phyloP scores from a whole-genome alignment of 768 basidiomycete species.

The Collybia sordida region DNA sequence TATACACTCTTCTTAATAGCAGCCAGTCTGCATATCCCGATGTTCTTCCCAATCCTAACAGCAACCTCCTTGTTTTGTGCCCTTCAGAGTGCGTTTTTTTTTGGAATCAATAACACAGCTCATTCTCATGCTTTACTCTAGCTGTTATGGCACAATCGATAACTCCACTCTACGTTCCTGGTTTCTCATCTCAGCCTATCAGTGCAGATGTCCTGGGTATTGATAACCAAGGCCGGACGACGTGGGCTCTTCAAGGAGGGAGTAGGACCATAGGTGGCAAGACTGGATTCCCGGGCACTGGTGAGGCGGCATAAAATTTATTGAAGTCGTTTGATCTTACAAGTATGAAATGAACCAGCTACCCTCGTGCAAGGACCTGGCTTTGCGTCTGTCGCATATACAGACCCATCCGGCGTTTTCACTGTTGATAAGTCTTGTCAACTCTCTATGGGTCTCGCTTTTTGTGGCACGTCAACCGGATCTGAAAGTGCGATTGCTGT shows the following conservation, averaged over 20 bases:
- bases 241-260: conserved; percentile 22
- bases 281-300: conserved; percentile 18
- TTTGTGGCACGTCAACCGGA: conserved; percentile 16
- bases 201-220: conserved; percentile 26
- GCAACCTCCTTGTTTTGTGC: too few species aligned
- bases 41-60: too few species aligned
- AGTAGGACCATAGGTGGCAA: conserved; percentile 9
- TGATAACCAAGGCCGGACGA: conserved; percentile 24
- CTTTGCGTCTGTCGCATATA: conserved; percentile 19
- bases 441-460: conserved; percentile 15
- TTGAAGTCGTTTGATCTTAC: background rate
- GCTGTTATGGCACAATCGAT: conserved; percentile 15
- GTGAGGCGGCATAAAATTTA: conserved; percentile 4
- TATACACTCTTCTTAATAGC: too few species aligned
- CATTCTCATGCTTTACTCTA: background rate
- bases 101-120: too few species aligned
- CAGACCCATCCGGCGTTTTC: background rate
- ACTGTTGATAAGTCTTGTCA: conserved; percentile 16
- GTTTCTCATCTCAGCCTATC: conserved; percentile 24
- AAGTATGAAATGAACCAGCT: conserved; percentile 9
- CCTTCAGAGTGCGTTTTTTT: too few species aligned
- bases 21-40: too few species aligned
- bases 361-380: conserved; percentile 24
- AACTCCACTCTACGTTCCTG: conserved; percentile 23
- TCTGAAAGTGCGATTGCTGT: conserved; percentile 13